Evolutionary conservation across 2,329 filamentous ascomycete species (phyloP), one percentile per base, ranked within the genome.

Genomic region (Aureobasidium pullulans): DNA sequence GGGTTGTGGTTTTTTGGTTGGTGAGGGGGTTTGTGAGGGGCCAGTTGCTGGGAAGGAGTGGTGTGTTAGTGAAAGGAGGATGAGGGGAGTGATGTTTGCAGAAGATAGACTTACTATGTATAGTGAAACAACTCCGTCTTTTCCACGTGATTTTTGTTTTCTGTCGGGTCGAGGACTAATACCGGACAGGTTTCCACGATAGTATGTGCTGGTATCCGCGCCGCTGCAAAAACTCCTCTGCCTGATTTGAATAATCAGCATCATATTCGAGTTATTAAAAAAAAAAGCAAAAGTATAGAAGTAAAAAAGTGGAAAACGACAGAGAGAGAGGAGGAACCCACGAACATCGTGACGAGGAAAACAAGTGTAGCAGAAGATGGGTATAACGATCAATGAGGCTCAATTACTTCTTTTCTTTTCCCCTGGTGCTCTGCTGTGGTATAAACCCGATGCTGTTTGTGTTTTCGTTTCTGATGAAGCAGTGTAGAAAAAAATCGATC

Each of bases 51-150:
- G 40, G 47, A 2, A 28, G 32, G 23, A 3, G 32, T 4, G 8
- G 8, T 36, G 34, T 36, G 34, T 36, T 36, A 47, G 28, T 46
- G 19, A 19, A 19, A 19, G 19, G 32, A 48, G 15, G 23, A 19
- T 16, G 31, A 34, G 19, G 19, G 19, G 19, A 19, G 19, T 19
- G 19, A 19, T 19, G 19, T 19, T 19, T 19, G 19, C 2, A 19
- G n/a, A n/a, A n/a, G n/a, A n/a, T n/a, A n/a, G n/a, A 19, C 73
- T 61, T 72, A 81, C 79, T 83, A 83, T 32, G 80, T 83, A 64
- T 84, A 84, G 66, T 83, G 77, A 66, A 77, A 79, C 4, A 84
- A 67, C 1, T 72, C 71, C 0, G 81, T 82, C 32, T 80, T 74
- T 56, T 73, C 72, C 59, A 82, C 74, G 64, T 82, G 73, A 11